A percentile compares a stretch with the other conserved stretches of the same genome.
Evolutionary conservation across 2,329 filamentous ascomycete genomes (phyloP).

Genomic region (Alternaria viburni): DNA sequence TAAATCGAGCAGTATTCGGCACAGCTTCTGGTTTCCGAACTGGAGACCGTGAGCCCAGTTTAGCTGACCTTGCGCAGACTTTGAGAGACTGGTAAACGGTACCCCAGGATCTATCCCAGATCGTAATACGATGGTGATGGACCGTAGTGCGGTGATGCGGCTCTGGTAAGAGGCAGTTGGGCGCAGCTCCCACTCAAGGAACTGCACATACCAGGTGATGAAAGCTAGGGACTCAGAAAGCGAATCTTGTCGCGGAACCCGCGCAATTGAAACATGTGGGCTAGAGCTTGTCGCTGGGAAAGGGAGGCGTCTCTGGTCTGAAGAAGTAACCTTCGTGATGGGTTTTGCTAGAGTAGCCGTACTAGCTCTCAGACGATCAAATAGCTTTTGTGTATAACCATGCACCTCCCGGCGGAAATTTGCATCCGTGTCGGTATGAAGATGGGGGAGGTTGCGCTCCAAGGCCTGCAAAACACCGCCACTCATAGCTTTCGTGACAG

Average conservation of each 20-base stretch:
- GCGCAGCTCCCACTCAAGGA: conserved; percentile 75
- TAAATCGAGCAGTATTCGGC: conserved; percentile 75
- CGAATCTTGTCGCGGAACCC: conserved; percentile 13
- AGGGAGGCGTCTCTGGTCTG: conserved; percentile 15
- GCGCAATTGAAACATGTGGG: neutral
- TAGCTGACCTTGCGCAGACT: conserved; percentile 56
- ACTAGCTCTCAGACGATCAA: conserved; percentile 67
- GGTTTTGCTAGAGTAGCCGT: conserved; percentile 40
- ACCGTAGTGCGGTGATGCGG: conserved; percentile 80
- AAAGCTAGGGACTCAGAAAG: conserved; percentile 67
- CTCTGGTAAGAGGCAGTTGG: conserved; percentile 88
- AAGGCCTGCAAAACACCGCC: conserved; percentile 67
- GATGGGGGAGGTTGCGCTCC: conserved; percentile 68
- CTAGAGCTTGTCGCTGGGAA: conserved; percentile 22
- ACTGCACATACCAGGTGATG: conserved; percentile 74
- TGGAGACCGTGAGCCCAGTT: conserved; percentile 59
- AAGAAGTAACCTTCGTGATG: conserved; percentile 9
- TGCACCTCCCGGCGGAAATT: conserved; percentile 84
- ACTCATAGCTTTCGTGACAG: conserved; percentile 76
- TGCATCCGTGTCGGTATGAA: conserved; percentile 84
- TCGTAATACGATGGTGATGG: conserved; percentile 69
- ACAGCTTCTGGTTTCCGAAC: conserved; percentile 54
- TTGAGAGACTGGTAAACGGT: conserved; percentile 48
- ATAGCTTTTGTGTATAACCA: conserved; percentile 74
- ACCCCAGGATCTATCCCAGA: conserved; percentile 68